phyloP scores from a whole-genome alignment of 192 early-diverging fungal genomes.

The Podila epicladia region DNA sequence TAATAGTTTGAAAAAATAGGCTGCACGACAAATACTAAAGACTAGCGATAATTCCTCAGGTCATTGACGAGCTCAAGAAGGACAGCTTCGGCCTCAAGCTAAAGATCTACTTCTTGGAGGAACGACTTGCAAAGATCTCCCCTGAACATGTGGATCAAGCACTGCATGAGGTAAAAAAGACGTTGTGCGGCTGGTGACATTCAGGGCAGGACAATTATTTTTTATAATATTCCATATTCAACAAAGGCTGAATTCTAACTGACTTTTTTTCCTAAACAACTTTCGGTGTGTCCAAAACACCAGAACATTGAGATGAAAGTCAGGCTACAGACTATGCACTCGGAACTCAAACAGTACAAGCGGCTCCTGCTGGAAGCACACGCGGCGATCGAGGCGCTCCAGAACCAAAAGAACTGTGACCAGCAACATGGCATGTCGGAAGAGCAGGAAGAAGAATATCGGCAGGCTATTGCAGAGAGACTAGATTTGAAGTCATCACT shows the following conservation, averaged over 20 bases:
- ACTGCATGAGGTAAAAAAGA: conserved; percentile 57
- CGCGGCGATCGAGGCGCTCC: conserved; percentile 56
- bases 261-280: neutral
- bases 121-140: conserved; percentile 56
- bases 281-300: neutral
- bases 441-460: conserved; percentile 46
- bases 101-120: conserved; percentile 63
- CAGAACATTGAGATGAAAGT: conserved; percentile 65
- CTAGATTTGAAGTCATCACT: conserved; percentile 8
- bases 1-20: too few species aligned
- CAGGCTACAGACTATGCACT: conserved; percentile 54
- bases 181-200: too few species aligned
- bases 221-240: neutral
- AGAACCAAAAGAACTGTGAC: conserved; percentile 47
- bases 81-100: conserved; percentile 66
- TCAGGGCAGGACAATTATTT: neutral
- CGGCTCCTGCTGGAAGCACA: conserved; percentile 54
- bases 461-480: conserved; percentile 30
- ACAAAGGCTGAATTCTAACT: neutral
- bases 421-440: conserved; percentile 56
- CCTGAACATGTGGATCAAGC: conserved; percentile 64
- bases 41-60: conserved; percentile 22
- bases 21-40: too few species aligned
- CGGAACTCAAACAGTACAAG: conserved; percentile 59
- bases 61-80: conserved; percentile 64